These are phyloP conservation scores for Zea luxurians DNA, from an alignment of 176 grass and related monocot genomes.

Conservation along the genomic window DNA sequence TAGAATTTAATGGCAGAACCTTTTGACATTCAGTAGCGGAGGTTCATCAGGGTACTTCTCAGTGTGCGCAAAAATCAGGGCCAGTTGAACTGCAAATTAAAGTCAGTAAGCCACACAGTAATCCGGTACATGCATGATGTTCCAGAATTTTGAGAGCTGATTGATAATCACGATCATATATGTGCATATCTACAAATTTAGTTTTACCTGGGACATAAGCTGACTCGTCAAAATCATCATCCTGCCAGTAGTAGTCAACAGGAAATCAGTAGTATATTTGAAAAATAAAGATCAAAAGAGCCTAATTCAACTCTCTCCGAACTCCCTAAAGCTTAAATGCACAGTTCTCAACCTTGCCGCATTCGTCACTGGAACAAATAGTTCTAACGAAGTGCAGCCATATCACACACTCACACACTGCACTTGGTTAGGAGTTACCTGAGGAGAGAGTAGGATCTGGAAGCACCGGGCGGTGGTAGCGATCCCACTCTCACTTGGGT, in stretches of 20 bases:
- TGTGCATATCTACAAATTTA: background rate
- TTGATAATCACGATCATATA: background rate
- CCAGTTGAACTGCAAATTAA: conserved; percentile 83
- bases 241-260: conserved; percentile 41
- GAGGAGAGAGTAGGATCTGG: conserved; percentile 73
- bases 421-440: conserved; percentile 45
- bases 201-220: conserved; percentile 74
- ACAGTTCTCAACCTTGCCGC: background rate
- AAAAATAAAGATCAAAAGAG: conserved; percentile 10
- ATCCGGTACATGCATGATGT: background rate
- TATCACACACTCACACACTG: background rate
- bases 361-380: background rate
- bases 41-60: conserved; percentile 96
- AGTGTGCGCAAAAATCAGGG: conserved; percentile 89
- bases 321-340: background rate
- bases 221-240: conserved; percentile 79
- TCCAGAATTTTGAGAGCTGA: background rate
- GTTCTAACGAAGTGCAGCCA: conserved; percentile 17
- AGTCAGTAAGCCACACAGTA: background rate
- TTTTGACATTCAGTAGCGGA: conserved; percentile 90
- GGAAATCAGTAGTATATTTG: conserved; percentile 1
- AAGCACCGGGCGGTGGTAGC: conserved; percentile 72
- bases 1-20: conserved; percentile 36
- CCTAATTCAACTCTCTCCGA: background rate
- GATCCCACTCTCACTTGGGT: conserved; percentile 79